phyloP scores from a whole-genome alignment of 1,284 basidiomycete genomes.

The Boletus holoroseus region DNA sequence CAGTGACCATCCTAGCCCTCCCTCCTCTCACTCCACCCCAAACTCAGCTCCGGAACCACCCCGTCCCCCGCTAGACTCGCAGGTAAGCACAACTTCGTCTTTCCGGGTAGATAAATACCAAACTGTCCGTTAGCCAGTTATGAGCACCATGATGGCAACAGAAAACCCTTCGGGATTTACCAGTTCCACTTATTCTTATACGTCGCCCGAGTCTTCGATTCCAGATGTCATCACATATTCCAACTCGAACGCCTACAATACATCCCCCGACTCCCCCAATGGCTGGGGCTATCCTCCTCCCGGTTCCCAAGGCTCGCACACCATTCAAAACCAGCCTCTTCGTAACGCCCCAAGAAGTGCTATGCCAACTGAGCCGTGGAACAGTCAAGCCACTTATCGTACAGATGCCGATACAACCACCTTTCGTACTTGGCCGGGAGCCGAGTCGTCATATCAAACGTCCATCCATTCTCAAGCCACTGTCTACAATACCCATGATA shows the following conservation, averaged over 20 bases:
- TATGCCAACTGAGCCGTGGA: constrained; percentile 31
- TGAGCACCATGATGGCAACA: constrained; percentile 37
- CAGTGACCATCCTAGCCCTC: constrained; percentile 37
- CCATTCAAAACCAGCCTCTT: constrained; percentile 49
- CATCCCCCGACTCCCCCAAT: constrained; percentile 39
- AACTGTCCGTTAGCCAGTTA: constrained; percentile 27
- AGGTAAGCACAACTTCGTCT: constrained; percentile 23
- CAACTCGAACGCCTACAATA: constrained; percentile 21
- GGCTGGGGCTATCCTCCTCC: constrained; percentile 52
- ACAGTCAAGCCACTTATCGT: constrained; percentile 22
- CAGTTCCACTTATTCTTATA: constrained; percentile 40
- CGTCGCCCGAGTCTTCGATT: constrained; percentile 28
- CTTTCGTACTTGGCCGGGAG: constrained; percentile 38
- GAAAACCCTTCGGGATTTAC: constrained; percentile 38
- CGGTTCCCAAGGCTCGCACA: constrained; percentile 40
- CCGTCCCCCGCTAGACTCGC: constrained; percentile 29
- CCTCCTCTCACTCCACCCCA: constrained; percentile 33
- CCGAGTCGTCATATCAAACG: constrained; percentile 34
- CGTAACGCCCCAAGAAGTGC: constrained; percentile 29
- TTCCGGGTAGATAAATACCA: neutral
- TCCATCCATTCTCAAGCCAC: constrained; percentile 28
- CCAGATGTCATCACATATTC: constrained; percentile 34
- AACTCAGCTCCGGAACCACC: constrained; percentile 27
- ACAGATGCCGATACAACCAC: constrained; percentile 32
- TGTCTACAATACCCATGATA: constrained; percentile 27